Conservation (phyloP, 371 early-diverging fungal species). For the Funneliformis caledonium region DNA sequence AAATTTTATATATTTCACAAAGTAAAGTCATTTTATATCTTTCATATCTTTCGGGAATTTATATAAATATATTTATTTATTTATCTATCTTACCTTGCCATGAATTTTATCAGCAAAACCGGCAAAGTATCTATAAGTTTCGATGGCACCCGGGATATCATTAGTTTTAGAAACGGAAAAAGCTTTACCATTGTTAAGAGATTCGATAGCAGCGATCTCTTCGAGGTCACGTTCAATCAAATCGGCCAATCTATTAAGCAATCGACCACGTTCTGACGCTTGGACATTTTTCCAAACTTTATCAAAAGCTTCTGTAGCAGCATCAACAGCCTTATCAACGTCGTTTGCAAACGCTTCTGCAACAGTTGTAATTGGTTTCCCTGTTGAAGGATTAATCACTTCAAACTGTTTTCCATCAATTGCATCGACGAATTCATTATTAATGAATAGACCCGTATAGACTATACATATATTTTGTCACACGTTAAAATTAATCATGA, state of each 20-base stretch:
- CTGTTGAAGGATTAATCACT: constrained; percentile 56
- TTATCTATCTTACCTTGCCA: constrained; percentile 45
- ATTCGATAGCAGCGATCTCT: constrained; percentile 80
- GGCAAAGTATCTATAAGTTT: constrained; percentile 78
- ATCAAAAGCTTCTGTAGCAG: constrained; percentile 52
- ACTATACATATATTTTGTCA: not conserved
- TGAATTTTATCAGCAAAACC: constrained; percentile 86
- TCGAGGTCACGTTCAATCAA: constrained; percentile 72
- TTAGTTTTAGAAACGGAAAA: constrained; percentile 58
- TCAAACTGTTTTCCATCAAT: constrained; percentile 49
- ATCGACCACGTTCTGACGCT: constrained; percentile 47
- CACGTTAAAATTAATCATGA: not conserved
- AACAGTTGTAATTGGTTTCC: constrained; percentile 48
- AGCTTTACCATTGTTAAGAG: constrained; percentile 86
- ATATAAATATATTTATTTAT: too few relatives aligned
- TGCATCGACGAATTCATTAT: constrained; percentile 56
- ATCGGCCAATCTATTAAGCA: constrained; percentile 66
- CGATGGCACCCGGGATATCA: constrained; percentile 71
- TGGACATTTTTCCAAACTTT: constrained; percentile 51
- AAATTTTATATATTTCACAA: not conserved
- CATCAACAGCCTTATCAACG: constrained; percentile 56
- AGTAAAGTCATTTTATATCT: too few relatives aligned
- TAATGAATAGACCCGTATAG: constrained; percentile 61
- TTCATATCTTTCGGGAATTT: too few relatives aligned
- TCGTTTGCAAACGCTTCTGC: constrained; percentile 52